phyloP scores from a whole-genome alignment of 352 stramenopile genomes.

The Sclerospora graminicola region DNA sequence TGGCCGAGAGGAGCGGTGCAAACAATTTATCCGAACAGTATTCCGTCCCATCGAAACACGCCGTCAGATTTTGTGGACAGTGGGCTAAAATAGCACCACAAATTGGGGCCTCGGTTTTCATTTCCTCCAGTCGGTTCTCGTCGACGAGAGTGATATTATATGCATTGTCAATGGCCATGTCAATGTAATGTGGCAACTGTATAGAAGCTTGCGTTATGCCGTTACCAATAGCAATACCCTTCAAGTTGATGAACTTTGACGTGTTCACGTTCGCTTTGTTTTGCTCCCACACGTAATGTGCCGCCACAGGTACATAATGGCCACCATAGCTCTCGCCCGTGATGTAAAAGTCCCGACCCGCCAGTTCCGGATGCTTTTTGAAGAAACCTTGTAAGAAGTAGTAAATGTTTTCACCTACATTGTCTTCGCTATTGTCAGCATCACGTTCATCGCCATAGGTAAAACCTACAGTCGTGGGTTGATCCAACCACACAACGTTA shows the following conservation, averaged over 20 bases:
- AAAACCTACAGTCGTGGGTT: conserved; percentile 45
- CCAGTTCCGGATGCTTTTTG: conserved; percentile 45
- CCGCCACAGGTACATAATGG: conserved; percentile 51
- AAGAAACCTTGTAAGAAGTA: conserved; percentile 61
- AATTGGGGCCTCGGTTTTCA: conserved; percentile 24
- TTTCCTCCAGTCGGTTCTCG: conserved; percentile 21
- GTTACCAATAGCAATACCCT: conserved; percentile 45
- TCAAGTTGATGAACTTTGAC: conserved; percentile 25
- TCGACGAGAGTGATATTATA: conserved; percentile 53
- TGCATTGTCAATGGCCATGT: conserved; percentile 50
- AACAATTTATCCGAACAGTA: conserved; percentile 52
- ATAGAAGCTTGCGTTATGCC: conserved; percentile 39
- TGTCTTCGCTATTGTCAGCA: conserved; percentile 28
- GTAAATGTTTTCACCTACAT: conserved; percentile 62
- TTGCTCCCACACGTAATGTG: conserved; percentile 43
- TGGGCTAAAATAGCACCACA: conserved; percentile 17
- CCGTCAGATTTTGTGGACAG: conserved; percentile 28
- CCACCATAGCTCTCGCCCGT: conserved; percentile 62
- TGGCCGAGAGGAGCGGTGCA: conserved; percentile 21
- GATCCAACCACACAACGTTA: conserved; percentile 67
- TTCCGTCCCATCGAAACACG: conserved; percentile 31
- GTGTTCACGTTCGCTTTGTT: conserved; percentile 26
- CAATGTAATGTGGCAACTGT: conserved; percentile 26
- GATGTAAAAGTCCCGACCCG: conserved; percentile 47
- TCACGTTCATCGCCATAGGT: conserved; percentile 35